Percentiles rank a stretch among this genome's conserved stretches.
Conservation (phyloP, 192 early-diverging fungal species). For the Paraglomus brasilianum region DNA sequence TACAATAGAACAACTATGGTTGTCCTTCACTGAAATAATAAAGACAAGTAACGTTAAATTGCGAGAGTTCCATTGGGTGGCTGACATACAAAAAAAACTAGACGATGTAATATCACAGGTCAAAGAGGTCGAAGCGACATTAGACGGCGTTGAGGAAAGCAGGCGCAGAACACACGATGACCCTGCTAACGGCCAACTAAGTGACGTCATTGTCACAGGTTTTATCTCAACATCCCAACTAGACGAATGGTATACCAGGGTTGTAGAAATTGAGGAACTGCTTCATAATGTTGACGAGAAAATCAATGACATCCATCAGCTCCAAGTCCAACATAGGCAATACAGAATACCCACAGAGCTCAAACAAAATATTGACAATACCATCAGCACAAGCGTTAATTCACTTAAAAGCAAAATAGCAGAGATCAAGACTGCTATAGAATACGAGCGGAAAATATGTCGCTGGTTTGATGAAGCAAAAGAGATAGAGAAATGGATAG, state of each 20-base stretch:
- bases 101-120: conserved; percentile 15
- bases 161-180: conserved; percentile 19
- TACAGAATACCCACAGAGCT: conserved; percentile 14
- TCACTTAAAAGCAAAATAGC: conserved; percentile 16
- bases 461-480: conserved; percentile 29
- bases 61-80: conserved; percentile 25
- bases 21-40: neutral
- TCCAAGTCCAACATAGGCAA: neutral
- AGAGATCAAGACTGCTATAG: conserved; percentile 1
- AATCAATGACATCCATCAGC: conserved; percentile 16
- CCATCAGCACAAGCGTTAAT: neutral
- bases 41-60: conserved; percentile 23
- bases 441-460: conserved; percentile 23
- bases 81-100: conserved; percentile 13
- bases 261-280: conserved; percentile 24
- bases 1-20: conserved; percentile 15
- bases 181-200: neutral
- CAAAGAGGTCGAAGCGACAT: conserved; percentile 29
- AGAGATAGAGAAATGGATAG: conserved; percentile 24
- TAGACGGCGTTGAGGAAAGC: conserved; percentile 28
- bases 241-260: conserved; percentile 31
- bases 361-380: neutral
- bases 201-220: conserved; percentile 28
- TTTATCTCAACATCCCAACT: conserved; percentile 25
- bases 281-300: conserved; percentile 8